Evolutionary conservation across 306 rosid genomes (phyloP).

Genomic region (Vigna trinervia): DNA sequence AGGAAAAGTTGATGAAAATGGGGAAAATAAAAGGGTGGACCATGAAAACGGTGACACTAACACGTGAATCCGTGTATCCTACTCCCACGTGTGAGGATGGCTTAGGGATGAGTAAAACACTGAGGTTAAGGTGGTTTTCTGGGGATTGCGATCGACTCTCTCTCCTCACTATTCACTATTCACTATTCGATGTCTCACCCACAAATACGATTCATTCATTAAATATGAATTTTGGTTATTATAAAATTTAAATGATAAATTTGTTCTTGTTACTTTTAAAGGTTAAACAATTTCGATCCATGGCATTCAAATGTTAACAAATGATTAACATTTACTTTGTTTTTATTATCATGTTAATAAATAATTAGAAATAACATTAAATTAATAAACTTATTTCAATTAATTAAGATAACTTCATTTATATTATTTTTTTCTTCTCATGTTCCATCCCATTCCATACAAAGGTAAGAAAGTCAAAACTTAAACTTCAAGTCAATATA

Average conservation of each 20-base stretch:
- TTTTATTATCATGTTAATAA: too few relatives aligned
- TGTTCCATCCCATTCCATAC: too few relatives aligned
- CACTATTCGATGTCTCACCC: conserved; percentile 30
- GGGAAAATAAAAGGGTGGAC: conserved; percentile 46
- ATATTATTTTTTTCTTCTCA: too few relatives aligned
- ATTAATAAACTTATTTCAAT: too few relatives aligned
- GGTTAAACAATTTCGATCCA: too few relatives aligned
- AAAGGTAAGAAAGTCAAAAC: conserved; percentile 16
- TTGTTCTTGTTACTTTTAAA: too few relatives aligned
- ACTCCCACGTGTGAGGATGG: conserved; percentile 54
- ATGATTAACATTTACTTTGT: too few relatives aligned
- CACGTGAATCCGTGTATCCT: conserved; percentile 56
- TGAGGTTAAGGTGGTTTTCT: conserved; percentile 44
- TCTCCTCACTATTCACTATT: conserved; percentile 18
- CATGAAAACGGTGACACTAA: conserved; percentile 65
- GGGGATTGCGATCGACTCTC: conserved; percentile 45
- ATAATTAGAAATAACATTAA: too few relatives aligned
- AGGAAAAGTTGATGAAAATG: conserved; percentile 32
- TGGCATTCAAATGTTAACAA: too few relatives aligned
- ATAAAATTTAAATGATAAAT: too few relatives aligned
- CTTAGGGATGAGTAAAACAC: conserved; percentile 36
- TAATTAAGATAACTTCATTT: too few relatives aligned
- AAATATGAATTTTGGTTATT: too few relatives aligned
- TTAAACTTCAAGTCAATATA: background rate
- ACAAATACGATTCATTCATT: background rate